phyloP scores from a whole-genome alignment of 176 grass and related monocot species.

The Alloteropsis semialata region DNA sequence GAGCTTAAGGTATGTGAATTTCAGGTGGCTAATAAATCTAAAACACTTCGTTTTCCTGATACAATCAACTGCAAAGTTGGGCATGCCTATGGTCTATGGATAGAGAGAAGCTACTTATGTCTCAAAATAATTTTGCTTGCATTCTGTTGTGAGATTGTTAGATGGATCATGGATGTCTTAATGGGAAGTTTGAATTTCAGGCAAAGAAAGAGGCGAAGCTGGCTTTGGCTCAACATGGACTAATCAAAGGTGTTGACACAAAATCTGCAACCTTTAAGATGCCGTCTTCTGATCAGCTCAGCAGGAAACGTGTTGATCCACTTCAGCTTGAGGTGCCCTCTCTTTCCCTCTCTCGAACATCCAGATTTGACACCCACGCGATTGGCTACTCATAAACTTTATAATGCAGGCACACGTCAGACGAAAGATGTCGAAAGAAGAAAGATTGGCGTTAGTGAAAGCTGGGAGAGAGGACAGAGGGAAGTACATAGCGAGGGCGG shows the following conservation, averaged over 20 bases:
- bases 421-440: slow-evolving; percentile 65
- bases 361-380: not conserved
- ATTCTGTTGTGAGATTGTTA: not conserved
- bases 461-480: slow-evolving; percentile 84
- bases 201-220: slow-evolving; percentile 67
- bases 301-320: slow-evolving; percentile 71
- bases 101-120: not conserved
- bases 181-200: slow-evolving; percentile 35
- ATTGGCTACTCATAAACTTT: not conserved
- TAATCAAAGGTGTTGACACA: slow-evolving; percentile 37
- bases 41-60: not conserved
- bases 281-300: slow-evolving; percentile 72
- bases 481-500: slow-evolving; percentile 46
- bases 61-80: not conserved
- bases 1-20: slow-evolving; percentile 71
- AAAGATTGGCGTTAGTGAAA: slow-evolving; percentile 61
- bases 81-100: no score
- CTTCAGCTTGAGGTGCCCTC: slow-evolving; percentile 53
- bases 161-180: not conserved
- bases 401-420: slow-evolving; percentile 50
- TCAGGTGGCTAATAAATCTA: not conserved
- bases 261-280: slow-evolving; percentile 49
- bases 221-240: slow-evolving; percentile 69
- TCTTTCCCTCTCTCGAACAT: not conserved
- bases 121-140: not conserved